Percentiles rank a stretch among this genome's conserved stretches.
Conservation (phyloP, 129 eudicot genomes). For the Flaveria sonorensis region DNA sequence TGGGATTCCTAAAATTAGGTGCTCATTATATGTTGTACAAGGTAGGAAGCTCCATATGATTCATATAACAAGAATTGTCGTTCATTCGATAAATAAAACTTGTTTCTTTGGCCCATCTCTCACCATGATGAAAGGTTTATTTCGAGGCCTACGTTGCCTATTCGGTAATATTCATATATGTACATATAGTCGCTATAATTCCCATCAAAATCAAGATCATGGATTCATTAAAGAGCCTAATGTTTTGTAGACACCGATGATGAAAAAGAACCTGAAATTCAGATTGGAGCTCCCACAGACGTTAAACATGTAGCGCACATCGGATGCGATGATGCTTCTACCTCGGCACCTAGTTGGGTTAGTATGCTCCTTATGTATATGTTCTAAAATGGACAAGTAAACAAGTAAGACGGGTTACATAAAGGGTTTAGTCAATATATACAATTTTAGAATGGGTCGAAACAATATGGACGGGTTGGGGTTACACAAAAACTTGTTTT, state of each 20-base stretch:
- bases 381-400: not conserved
- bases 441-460: not conserved
- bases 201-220: not conserved
- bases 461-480: not conserved
- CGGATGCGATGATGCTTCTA: slow-evolving; percentile 64
- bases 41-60: slow-evolving; percentile 47
- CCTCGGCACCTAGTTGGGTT: slow-evolving; percentile 61
- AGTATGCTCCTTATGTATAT: slow-evolving; percentile 16
- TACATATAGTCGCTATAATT: too few species aligned
- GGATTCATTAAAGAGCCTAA: not conserved
- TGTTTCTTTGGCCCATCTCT: slow-evolving; percentile 10
- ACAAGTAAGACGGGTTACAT: not conserved
- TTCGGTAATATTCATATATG: slow-evolving; percentile 4
- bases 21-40: slow-evolving; percentile 29
- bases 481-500: too few species aligned
- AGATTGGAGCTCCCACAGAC: slow-evolving; percentile 70
- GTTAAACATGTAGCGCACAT: slow-evolving; percentile 75
- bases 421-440: not conserved
- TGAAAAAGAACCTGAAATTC: slow-evolving; percentile 54
- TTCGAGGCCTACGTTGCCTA: slow-evolving; percentile 46
- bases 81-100: slow-evolving; percentile 5
- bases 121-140: slow-evolving; percentile 47
- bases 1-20: slow-evolving; percentile 23
- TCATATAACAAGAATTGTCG: slow-evolving; percentile 15
- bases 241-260: slow-evolving; percentile 36